Base-by-base conservation (phyloP, 768 basidiomycete species). In the Boletus rubroflammeus region DNA sequence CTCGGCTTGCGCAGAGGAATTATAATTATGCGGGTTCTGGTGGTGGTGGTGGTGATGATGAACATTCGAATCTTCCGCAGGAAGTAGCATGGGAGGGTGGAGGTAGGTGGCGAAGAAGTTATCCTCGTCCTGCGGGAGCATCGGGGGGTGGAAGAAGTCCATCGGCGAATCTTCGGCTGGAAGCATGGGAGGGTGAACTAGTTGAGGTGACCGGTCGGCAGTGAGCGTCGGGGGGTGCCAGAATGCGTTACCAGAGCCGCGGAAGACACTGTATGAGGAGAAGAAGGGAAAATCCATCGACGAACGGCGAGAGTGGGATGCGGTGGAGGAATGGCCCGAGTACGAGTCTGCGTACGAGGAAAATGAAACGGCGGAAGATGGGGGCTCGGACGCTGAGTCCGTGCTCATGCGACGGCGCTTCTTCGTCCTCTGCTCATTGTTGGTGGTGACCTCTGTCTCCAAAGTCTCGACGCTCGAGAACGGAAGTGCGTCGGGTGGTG, bases 151-250 rank as follows among this genome's bases (percentile, higher is more conserved):
- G 6, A 88, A 73, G 58, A 81, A 90, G 60, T 89, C 86, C 84
- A 88, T 86, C 17, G 82, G 80, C 19, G 81, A 79, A 51, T 88
- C 85, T 32, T 83, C 83, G 5, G 72, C 53, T 0, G 81, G 81
- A 3, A 85, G 75, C 85, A 88, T 85, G 3, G 85, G 84, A 9
- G 88, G 87, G 56, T 90, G 88, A 57, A 84, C 76, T 38, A 82
- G 66, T 19, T 78, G 75, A 1, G 81, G 81, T 4, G 84, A 83
- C 51, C 77, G 73, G 26, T 79, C 79, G 58, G 82, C 80, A 5
- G 81, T 74, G 60, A 86, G 76, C 79, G 86, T 85, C 10, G 88
- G 85, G 3, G 88, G 87, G 69, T 91, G 89, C 87, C 88, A 90
- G 62, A 87, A 85, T 8, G 85, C 57, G 29, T 71, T 80, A 0